These are phyloP conservation scores for Aspergillus pseudonomiae DNA, from an alignment of 2,329 filamentous ascomycete genomes.

Conservation along the genomic window DNA sequence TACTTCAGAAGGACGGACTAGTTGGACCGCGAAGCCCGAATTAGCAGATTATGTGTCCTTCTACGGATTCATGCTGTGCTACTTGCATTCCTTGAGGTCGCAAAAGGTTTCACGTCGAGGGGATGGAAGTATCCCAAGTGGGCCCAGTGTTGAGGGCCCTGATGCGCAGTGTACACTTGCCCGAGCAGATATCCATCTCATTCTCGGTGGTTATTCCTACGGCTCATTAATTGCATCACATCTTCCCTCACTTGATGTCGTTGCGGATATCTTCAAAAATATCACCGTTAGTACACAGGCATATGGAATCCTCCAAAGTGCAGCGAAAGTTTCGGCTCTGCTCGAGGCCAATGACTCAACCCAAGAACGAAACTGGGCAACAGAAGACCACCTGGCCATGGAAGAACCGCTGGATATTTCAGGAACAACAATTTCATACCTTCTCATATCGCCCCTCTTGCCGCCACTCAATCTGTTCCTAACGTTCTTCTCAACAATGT, in stretches of 20 bases:
- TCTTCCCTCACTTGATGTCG: conserved; percentile 61
- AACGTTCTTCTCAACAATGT: conserved; percentile 60
- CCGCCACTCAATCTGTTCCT: conserved; percentile 60
- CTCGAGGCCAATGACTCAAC: conserved; percentile 54
- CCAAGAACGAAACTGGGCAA: neutral
- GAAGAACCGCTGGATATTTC: conserved; percentile 21
- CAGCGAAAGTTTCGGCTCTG: conserved; percentile 67
- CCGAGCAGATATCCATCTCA: conserved; percentile 36
- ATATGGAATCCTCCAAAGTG: conserved; percentile 71
- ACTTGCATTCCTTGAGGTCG: conserved; percentile 62
- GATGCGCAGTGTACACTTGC: neutral
- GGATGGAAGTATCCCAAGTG: neutral
- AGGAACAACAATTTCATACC: conserved; percentile 41
- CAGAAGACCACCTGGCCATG: conserved; percentile 8
- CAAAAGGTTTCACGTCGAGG: neutral
- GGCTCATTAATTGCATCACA: conserved; percentile 79
- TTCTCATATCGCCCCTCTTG: conserved; percentile 69
- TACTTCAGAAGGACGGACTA: conserved; percentile 74
- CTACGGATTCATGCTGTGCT: conserved; percentile 76
- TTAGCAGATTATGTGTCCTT: conserved; percentile 80
- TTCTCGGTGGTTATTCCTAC: conserved; percentile 87
- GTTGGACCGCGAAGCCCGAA: conserved; percentile 84
- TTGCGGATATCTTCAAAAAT: conserved; percentile 63
- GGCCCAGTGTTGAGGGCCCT: neutral
- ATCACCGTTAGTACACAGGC: conserved; percentile 60